Percentiles rank a stretch among this genome's conserved stretches.
Evolutionary conservation across 768 basidiomycete species (phyloP).

Genomic region (Xerocomellus chrysenteron): DNA sequence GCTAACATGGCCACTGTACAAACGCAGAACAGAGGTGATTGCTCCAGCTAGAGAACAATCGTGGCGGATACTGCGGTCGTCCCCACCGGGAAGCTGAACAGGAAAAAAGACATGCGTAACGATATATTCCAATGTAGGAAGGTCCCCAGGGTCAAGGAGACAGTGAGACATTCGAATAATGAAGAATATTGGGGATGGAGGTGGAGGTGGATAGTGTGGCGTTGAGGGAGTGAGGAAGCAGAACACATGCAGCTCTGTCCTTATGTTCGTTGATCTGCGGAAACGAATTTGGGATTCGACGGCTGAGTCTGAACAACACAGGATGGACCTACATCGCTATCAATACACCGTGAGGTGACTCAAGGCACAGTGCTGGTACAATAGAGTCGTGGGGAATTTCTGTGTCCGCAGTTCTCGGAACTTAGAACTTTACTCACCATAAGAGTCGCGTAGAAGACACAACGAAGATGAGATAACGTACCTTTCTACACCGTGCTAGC

Average conservation of each 20-base stretch:
- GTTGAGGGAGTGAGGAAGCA: background rate
- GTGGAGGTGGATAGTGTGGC: too few relatives aligned
- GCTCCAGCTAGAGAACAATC: constrained; percentile 30
- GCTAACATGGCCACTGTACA: constrained; percentile 15
- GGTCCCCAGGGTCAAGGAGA: background rate
- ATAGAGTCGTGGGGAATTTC: too few relatives aligned
- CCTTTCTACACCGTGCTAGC: too few relatives aligned
- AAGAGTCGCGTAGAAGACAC: too few relatives aligned
- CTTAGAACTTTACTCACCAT: too few relatives aligned
- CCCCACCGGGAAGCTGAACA: constrained; percentile 37
- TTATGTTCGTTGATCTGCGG: background rate
- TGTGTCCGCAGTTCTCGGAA: too few relatives aligned
- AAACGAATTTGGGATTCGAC: background rate
- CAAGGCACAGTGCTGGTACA: constrained; percentile 11
- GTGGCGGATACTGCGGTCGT: constrained; percentile 29
- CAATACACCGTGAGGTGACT: too few relatives aligned
- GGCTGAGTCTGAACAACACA: constrained; percentile 16
- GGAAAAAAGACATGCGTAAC: constrained; percentile 46
- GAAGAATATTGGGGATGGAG: background rate
- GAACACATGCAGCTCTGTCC: background rate
- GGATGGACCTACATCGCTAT: too few relatives aligned
- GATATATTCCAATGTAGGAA: constrained; percentile 26
- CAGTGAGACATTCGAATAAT: background rate
- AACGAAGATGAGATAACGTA: too few relatives aligned
- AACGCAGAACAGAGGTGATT: constrained; percentile 16